Conservation (phyloP, 768 basidiomycete species). For the Tremella mesenterica region DNA sequence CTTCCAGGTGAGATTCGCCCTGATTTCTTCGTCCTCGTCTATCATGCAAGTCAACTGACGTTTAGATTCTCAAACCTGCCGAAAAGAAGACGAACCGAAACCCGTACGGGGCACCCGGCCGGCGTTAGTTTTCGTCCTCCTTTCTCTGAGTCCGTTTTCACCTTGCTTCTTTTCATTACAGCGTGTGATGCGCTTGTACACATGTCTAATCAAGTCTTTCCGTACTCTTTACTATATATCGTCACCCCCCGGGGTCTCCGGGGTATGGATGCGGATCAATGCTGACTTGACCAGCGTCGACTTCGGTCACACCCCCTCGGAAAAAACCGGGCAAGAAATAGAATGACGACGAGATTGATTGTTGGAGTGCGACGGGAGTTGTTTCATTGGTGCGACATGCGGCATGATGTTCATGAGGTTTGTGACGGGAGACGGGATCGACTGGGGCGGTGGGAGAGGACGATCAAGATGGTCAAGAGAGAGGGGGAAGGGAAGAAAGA, state of each 20-base stretch:
- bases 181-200: background rate
- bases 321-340: no score
- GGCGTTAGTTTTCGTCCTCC: constrained; percentile 46
- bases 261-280: constrained; percentile 8
- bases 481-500: background rate
- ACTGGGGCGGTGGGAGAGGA: background rate
- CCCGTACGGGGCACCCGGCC: constrained; percentile 40
- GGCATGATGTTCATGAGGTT: no score
- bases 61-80: constrained; percentile 91
- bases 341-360: no score
- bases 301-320: constrained; percentile 84
- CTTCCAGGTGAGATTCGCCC: constrained; percentile 67
- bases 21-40: background rate
- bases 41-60: constrained; percentile 2
- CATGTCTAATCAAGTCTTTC: background rate
- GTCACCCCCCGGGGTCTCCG: no score
- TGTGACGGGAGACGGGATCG: no score
- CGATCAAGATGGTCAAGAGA: background rate
- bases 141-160: constrained; percentile 58
- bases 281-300: constrained; percentile 6
- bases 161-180: background rate
- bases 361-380: no score
- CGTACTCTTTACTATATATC: background rate
- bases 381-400: no score
- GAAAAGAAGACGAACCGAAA: constrained; percentile 85